phyloP scores from a whole-genome alignment of 352 stramenopile genomes.

The Pythium insidiosum region DNA sequence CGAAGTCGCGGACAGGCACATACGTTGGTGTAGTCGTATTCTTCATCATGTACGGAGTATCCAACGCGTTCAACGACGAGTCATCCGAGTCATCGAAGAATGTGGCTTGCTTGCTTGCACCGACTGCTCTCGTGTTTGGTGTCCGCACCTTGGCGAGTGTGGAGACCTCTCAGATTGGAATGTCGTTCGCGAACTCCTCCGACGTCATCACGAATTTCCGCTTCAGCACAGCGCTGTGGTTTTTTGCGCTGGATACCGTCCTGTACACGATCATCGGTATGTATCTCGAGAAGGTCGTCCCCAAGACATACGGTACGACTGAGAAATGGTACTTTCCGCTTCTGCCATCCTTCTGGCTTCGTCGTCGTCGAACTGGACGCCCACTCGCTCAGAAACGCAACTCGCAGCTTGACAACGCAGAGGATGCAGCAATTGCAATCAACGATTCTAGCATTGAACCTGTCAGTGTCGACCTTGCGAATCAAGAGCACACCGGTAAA shows the following conservation, averaged over 20 bases:
- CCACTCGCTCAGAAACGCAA: conserved; percentile 1
- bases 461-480: conserved; percentile 10
- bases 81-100: conserved; percentile 24
- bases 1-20: conserved; percentile 35
- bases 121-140: conserved; percentile 35
- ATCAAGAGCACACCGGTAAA: conserved; percentile 14
- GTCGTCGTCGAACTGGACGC: too few species aligned
- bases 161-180: conserved; percentile 26
- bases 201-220: conserved; percentile 38
- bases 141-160: conserved; percentile 30
- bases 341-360: conserved; percentile 57
- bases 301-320: conserved; percentile 83
- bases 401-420: conserved; percentile 1
- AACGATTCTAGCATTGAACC: conserved; percentile 19
- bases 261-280: conserved; percentile 84
- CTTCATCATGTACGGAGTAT: conserved; percentile 18
- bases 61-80: conserved; percentile 13
- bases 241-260: conserved; percentile 83
- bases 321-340: conserved; percentile 90
- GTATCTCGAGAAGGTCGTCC: conserved; percentile 89
- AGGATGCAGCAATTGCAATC: conserved; percentile 1
- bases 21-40: conserved; percentile 46
- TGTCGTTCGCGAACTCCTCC: conserved; percentile 36
- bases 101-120: conserved; percentile 24
- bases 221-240: conserved; percentile 39